Evolutionary conservation across 1,284 basidiomycete genomes (phyloP), one percentile per base, ranked within the genome.

Genomic region (Ustilago trichophora): DNA sequence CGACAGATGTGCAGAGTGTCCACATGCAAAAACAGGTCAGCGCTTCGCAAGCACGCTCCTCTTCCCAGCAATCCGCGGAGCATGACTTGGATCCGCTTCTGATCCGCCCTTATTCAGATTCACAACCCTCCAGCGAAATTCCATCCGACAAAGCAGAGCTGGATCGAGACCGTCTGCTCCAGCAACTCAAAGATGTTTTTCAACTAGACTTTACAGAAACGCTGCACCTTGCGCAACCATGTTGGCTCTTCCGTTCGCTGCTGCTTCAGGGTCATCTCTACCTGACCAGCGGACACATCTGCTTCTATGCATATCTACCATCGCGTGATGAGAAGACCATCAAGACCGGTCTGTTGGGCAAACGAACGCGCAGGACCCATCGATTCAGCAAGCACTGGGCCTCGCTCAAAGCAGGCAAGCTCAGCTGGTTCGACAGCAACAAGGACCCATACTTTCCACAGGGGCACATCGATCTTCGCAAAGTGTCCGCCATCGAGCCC

Each of bases 381-480:
- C 70, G 75, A 12, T 77, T 75, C 47, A 73, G 66, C 52, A 55
- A 46, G 38, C 75, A 77, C 26, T 77, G 73, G 71, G 75, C 73
- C 5, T 63, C 69, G 6, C 60, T 77, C 19, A 57, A 59, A 38
- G 71, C 57, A 6, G 57, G 71, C 34, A 57, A 67, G 43, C 59
- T 77, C 18, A 76, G 73, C 57, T 77, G 76, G 76, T 75, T 63
- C 55, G 74, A 73, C 24, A 73, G 58, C 41, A 53, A 72, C 26
- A 68, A 92, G 88, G 93, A 98, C 73, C 93, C 93, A 0, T 98
- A 97, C 83, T 98, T 98, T 82, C 92, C 94, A 7, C 91, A 93
- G 69, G 95, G 93, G 19, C 93, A 96, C 55, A 87, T 96, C 27
- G 92, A 96, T 75, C 84, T 98, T 26, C 91, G 93, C 64, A 96